Evolutionary conservation across 2,329 filamentous ascomycete species (phyloP), one percentile per base, ranked within the genome.

Genomic region (Aspergillus oerlinghausenensis): DNA sequence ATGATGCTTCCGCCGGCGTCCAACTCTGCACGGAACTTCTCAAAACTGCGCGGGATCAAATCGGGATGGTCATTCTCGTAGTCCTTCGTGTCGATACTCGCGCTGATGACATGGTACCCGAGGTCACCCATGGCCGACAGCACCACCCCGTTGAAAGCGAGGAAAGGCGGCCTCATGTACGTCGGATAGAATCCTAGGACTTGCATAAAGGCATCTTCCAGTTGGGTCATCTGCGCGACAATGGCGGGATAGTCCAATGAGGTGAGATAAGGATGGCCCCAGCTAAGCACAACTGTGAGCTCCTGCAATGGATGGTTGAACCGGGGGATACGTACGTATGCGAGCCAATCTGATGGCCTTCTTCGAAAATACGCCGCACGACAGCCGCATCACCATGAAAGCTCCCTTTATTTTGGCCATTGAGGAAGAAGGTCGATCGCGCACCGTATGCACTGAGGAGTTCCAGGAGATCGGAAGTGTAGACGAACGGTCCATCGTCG

Each of bases 371-470:
- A 0, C 73, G 66, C 43, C 63, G 61, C 3, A 71, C 59, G 11
- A 73, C 55, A 3, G 72, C 70, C 4, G 65, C 56, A 21, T 67
- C 55, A 9, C 62, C 56, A 10, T 65, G 56, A 19, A 75, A 75
- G 35, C 63, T 66, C 10, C 67, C 71, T 50, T 67, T 71, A 59
- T 71, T 73, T 26, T 71, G 65, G 9, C 77, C 77, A 23, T 73
- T 83, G 57, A 87, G 78, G 71, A 87, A 88, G 68, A 89, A 88
- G 9, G 86, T 88, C 11, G 83, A 84, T 60, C 80, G 83, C 32
- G 81, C 84, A 35, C 79, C 75, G 66, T 86, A 83, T 19, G 73
- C 73, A 50, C 75, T 73, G 50, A 88, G 77, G 45, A 82, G 76
- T 62, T 87, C 81, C 2, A 88, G 75, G 5, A 88, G 76, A 50